Conservation (phyloP, 371 early-diverging fungal species). For the Mucor circinelloides region DNA sequence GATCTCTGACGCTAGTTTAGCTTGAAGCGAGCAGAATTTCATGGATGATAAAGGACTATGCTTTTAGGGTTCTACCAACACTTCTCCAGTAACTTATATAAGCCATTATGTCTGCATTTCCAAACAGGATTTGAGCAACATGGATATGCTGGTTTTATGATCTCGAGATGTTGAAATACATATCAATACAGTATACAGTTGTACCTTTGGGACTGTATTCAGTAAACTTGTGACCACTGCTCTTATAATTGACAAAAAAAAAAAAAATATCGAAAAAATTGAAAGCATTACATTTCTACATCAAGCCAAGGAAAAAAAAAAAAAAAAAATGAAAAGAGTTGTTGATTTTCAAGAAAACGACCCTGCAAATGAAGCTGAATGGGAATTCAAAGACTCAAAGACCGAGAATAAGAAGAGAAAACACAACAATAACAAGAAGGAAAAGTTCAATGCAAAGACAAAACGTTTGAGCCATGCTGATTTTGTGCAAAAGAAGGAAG, state of each 20-base stretch:
- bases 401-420: constrained; percentile 20
- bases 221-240: not conserved
- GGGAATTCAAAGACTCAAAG: constrained; percentile 16
- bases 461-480: constrained; percentile 23
- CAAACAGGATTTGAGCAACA: too few species aligned
- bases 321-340: constrained; percentile 23
- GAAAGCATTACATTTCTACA: not conserved
- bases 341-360: constrained; percentile 27
- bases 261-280: not conserved
- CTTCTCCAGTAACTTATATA: too few species aligned
- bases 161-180: too few species aligned
- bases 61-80: too few species aligned
- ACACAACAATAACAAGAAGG: constrained; percentile 10
- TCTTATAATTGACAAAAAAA: not conserved
- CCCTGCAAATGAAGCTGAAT: constrained; percentile 8
- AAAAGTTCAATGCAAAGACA: constrained; percentile 22
- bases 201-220: not conserved
- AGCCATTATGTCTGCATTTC: too few species aligned
- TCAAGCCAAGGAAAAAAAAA: not conserved
- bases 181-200: not conserved
- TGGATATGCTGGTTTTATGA: too few species aligned
- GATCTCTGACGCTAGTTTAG: too few species aligned
- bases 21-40: too few species aligned
- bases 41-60: too few species aligned
- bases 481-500: constrained; percentile 35